These are phyloP conservation scores for Termitomyces sp. DNA, from an alignment of 768 basidiomycete genomes.

Conservation along the genomic window DNA sequence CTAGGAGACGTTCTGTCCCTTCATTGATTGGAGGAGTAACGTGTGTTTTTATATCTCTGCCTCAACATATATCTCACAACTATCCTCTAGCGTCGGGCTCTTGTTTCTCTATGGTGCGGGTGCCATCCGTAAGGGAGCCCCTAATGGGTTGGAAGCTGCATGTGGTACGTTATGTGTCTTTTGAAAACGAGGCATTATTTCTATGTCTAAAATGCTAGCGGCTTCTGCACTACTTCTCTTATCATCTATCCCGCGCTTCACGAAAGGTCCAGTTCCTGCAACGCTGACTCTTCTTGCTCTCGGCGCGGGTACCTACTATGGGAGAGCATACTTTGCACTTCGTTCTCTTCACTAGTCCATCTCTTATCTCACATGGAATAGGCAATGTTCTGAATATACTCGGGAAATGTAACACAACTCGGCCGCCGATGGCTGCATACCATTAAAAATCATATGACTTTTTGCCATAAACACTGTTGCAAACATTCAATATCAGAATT, in stretches of 20 bases:
- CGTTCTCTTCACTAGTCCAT: conserved; percentile 25
- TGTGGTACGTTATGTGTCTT: conserved; percentile 46
- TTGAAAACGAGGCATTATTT: conserved; percentile 1
- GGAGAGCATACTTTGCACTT: conserved; percentile 45
- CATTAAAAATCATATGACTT: background rate
- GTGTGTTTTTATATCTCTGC: conserved; percentile 30
- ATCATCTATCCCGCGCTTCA: conserved; percentile 66
- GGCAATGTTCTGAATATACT: background rate
- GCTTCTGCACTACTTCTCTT: conserved; percentile 71
- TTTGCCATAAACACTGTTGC: background rate
- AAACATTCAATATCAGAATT: too few relatives aligned
- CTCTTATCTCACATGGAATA: background rate
- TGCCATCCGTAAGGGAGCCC: conserved; percentile 63
- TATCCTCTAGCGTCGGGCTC: conserved; percentile 54
- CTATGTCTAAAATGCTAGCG: conserved; percentile 31
- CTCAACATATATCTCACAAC: background rate
- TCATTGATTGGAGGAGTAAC: conserved; percentile 79
- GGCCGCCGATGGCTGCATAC: background rate
- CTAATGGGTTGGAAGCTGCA: conserved; percentile 74
- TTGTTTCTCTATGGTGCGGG: conserved; percentile 79
- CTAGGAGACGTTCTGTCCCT: conserved; percentile 68
- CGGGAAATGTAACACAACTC: background rate
- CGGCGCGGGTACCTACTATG: conserved; percentile 62
- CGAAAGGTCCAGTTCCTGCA: conserved; percentile 71
- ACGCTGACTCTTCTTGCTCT: conserved; percentile 58